phyloP scores from a whole-genome alignment of 345 rosid genomes.

The Pugionium cornutum region DNA sequence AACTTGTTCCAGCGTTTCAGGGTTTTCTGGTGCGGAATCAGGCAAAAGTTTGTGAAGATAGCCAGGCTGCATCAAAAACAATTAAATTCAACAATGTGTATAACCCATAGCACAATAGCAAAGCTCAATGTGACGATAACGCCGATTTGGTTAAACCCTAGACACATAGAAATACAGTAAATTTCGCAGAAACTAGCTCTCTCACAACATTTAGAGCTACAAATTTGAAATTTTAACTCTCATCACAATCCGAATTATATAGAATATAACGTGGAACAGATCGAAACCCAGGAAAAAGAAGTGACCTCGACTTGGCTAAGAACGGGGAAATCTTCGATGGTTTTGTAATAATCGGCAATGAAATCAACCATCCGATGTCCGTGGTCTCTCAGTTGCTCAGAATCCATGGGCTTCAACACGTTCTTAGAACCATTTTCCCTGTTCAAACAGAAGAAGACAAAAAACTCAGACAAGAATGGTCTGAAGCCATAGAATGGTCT shows the following conservation, averaged over 20 bases:
- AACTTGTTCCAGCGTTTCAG: constrained; percentile 71
- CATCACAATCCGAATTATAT: not conserved
- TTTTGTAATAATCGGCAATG: constrained; percentile 84
- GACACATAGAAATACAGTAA: not conserved
- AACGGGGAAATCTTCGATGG: constrained; percentile 78
- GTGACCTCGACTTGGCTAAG: constrained; percentile 85
- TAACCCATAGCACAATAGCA: not conserved
- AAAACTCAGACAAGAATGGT: not conserved
- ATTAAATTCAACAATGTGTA: constrained; percentile 5
- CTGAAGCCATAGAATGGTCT: not conserved
- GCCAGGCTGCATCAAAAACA: constrained; percentile 66
- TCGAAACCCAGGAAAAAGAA: constrained; percentile 13
- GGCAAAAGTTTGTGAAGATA: constrained; percentile 72
- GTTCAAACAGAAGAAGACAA: not conserved
- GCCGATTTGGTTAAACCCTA: not conserved
- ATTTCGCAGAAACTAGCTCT: not conserved
- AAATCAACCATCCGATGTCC: constrained; percentile 91
- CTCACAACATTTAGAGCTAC: not conserved
- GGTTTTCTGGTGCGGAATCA: constrained; percentile 74
- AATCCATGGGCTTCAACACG: constrained; percentile 61
- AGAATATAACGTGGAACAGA: not conserved
- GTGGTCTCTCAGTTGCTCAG: constrained; percentile 69
- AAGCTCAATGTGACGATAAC: not conserved
- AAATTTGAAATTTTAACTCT: not conserved
- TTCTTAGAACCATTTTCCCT: constrained; percentile 35